Evolutionary conservation across 2,329 filamentous ascomycete species (phyloP).

Genomic region (Drechslerella stenobrocha): DNA sequence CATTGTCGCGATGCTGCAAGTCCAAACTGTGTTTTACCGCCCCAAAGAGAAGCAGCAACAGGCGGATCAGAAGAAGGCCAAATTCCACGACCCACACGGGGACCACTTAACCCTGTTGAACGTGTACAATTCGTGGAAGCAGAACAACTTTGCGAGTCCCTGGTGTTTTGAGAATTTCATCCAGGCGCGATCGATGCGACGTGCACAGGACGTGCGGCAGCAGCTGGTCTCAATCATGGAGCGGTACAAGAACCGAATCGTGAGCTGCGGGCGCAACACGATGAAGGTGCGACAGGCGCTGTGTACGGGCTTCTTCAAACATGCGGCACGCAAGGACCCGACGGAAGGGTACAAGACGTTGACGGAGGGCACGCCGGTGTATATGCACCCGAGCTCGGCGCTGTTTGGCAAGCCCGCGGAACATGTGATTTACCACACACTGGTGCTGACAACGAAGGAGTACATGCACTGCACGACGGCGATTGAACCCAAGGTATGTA

Average conservation of each 20-base stretch:
- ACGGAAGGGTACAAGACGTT: conserved; percentile 97
- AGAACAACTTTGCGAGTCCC: conserved; percentile 74
- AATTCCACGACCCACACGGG: conserved; percentile 92
- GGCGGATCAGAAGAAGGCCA: conserved; percentile 95
- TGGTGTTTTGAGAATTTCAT: conserved; percentile 99
- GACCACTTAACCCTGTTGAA: conserved; percentile 95
- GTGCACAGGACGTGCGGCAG: conserved; percentile 87
- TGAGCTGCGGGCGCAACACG: conserved; percentile 85
- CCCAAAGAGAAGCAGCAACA: conserved; percentile 96
- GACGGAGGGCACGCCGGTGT: conserved; percentile 91
- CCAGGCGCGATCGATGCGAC: conserved; percentile 82
- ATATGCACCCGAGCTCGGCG: conserved; percentile 87
- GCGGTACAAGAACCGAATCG: conserved; percentile 78
- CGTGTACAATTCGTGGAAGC: conserved; percentile 97
- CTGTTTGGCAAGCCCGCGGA: conserved; percentile 95
- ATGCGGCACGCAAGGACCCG: conserved; percentile 89
- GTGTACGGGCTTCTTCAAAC: conserved; percentile 93
- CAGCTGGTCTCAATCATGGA: conserved; percentile 94
- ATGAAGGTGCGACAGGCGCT: conserved; percentile 84
- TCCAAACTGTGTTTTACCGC: conserved; percentile 85
- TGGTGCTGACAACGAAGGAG: conserved; percentile 93
- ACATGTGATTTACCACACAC: conserved; percentile 89
- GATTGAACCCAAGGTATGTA: conserved; percentile 78
- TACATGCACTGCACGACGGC: conserved; percentile 95
- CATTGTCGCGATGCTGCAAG: conserved; percentile 91